A percentile compares a stretch with the other conserved stretches of the same genome.
Conservation (phyloP, 345 rosid species). For the Hibiscus tridactylites region DNA sequence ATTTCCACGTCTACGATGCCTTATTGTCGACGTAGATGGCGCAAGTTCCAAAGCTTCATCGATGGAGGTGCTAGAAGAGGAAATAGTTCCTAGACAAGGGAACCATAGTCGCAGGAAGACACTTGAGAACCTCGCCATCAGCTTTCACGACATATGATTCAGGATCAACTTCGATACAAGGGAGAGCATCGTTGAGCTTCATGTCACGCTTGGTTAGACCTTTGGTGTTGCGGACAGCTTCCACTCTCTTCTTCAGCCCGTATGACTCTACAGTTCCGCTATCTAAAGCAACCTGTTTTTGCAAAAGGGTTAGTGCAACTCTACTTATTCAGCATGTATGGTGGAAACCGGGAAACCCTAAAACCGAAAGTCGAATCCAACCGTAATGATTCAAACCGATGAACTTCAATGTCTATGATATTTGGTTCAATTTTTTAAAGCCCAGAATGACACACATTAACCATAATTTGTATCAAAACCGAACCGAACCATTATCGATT, state of each 20-base stretch:
- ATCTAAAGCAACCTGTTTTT: slow-evolving; percentile 49
- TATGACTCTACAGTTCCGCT: slow-evolving; percentile 48
- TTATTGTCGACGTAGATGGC: not conserved
- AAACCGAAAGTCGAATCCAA: not conserved
- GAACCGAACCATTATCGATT: no score
- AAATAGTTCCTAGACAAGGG: slow-evolving; percentile 88
- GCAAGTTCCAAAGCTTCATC: no score
- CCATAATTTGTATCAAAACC: no score
- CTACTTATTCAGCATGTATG: not conserved
- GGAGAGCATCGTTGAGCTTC: slow-evolving; percentile 85
- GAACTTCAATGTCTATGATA: not conserved
- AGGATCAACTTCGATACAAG: slow-evolving; percentile 69
- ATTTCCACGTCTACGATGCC: not conserved
- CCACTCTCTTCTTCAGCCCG: slow-evolving; percentile 66
- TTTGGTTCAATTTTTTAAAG: no score
- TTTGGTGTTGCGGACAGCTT: slow-evolving; percentile 64
- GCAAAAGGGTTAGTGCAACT: not conserved
- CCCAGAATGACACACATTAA: no score
- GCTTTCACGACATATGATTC: slow-evolving; percentile 76
- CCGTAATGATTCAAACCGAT: not conserved
- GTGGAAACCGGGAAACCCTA: not conserved
- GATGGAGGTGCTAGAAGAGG: slow-evolving; percentile 44
- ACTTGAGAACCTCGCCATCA: slow-evolving; percentile 49
- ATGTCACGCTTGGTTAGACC: slow-evolving; percentile 78
- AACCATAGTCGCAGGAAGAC: slow-evolving; percentile 60